Conservation (phyloP, 306 rosid genomes). For the Vigna nakashimae region DNA sequence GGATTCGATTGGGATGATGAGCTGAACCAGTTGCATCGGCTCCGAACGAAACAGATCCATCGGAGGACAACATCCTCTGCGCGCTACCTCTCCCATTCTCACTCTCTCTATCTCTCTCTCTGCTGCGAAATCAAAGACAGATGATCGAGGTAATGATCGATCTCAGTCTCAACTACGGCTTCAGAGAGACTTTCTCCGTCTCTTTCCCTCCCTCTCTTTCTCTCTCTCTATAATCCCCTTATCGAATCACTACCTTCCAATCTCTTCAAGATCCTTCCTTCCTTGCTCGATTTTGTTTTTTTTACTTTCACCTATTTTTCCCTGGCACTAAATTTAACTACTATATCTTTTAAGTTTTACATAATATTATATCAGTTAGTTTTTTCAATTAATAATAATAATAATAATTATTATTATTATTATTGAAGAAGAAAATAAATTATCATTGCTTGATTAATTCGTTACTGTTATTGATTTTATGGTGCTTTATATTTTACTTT, state of each 20-base stretch:
- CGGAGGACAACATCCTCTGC: conserved; percentile 86
- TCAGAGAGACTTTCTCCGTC: conserved; percentile 33
- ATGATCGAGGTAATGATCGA: conserved; percentile 42
- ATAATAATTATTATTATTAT: too few relatives aligned
- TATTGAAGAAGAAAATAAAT: too few relatives aligned
- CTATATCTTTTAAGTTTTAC: too few relatives aligned
- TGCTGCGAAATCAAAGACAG: conserved; percentile 9
- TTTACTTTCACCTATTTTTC: not conserved
- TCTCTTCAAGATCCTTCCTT: not conserved
- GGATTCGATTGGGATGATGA: conserved; percentile 95
- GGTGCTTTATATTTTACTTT: too few relatives aligned
- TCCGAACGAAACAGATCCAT: conserved; percentile 99
- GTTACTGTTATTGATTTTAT: too few relatives aligned
- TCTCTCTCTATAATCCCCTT: conserved; percentile 14
- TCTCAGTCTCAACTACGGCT: conserved; percentile 44
- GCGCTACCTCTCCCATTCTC: conserved; percentile 66
- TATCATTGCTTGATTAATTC: too few relatives aligned
- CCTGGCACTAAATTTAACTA: conserved; percentile 11
- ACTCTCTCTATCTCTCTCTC: conserved; percentile 40
- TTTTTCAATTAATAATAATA: too few relatives aligned
- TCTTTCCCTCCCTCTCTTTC: not conserved
- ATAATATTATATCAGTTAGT: too few relatives aligned
- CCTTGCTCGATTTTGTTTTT: not conserved
- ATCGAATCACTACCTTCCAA: conserved; percentile 10
- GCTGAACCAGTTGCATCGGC: conserved; percentile 97